Evolutionary conservation across 1,139 yeast species (phyloP).

Genomic region (Suhomyces bribrorum): DNA sequence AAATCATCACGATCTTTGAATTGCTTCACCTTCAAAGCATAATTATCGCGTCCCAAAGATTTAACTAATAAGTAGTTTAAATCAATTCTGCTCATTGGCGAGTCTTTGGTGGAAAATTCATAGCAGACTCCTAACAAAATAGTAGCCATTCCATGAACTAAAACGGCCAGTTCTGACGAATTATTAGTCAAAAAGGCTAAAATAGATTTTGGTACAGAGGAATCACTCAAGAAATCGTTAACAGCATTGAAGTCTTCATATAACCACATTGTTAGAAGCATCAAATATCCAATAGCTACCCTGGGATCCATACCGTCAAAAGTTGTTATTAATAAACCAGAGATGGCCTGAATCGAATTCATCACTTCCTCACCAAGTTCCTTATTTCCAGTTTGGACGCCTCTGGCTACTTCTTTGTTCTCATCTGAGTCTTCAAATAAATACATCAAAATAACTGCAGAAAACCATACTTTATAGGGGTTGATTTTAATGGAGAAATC

Average conservation of each 20-base stretch:
- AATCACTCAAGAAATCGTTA: slow-evolving; percentile 71
- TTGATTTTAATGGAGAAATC: slow-evolving; percentile 75
- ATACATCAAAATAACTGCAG: slow-evolving; percentile 64
- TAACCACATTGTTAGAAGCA: slow-evolving; percentile 74
- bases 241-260: slow-evolving; percentile 79
- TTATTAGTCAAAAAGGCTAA: slow-evolving; percentile 67
- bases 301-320: slow-evolving; percentile 70
- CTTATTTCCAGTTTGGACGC: slow-evolving; percentile 65
- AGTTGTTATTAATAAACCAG: slow-evolving; percentile 72
- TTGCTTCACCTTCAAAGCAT: slow-evolving; percentile 69
- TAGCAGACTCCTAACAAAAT: slow-evolving; percentile 75
- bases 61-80: slow-evolving; percentile 62
- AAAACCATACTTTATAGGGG: slow-evolving; percentile 88
- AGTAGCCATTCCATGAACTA: slow-evolving; percentile 76
- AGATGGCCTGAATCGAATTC: slow-evolving; percentile 73
- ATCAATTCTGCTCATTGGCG: slow-evolving; percentile 71
- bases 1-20: slow-evolving; percentile 62
- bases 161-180: slow-evolving; percentile 54
- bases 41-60: slow-evolving; percentile 80
- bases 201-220: slow-evolving; percentile 64
- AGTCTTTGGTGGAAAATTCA: slow-evolving; percentile 72
- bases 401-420: slow-evolving; percentile 51
- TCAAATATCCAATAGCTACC: slow-evolving; percentile 74
- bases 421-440: slow-evolving; percentile 60
- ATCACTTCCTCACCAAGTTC: slow-evolving; percentile 73